phyloP scores from a whole-genome alignment of 306 rosid genomes.

The Inga oerstediana region DNA sequence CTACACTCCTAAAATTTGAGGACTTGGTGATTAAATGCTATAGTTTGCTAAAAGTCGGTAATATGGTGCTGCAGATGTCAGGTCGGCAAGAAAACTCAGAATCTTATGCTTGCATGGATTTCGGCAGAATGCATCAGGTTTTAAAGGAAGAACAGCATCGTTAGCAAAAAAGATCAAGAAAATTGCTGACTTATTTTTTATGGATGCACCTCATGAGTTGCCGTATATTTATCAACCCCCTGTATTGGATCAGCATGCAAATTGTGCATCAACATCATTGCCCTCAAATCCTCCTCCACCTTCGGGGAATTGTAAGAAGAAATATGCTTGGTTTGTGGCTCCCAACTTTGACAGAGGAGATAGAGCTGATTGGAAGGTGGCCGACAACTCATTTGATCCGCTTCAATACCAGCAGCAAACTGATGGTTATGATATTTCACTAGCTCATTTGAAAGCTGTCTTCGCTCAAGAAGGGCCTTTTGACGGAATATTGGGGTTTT shows the following conservation, averaged over 20 bases:
- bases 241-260: slow-evolving; percentile 1
- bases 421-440: slow-evolving; percentile 64
- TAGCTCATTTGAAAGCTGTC: slow-evolving; percentile 56
- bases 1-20: slow-evolving; percentile 20
- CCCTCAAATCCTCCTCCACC: slow-evolving; percentile 57
- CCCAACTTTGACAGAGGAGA: slow-evolving; percentile 41
- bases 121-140: slow-evolving; percentile 87
- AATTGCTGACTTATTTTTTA: slow-evolving; percentile 66
- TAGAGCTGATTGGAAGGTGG: slow-evolving; percentile 61
- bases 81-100: slow-evolving; percentile 65
- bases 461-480: slow-evolving; percentile 73
- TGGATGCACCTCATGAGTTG: slow-evolving; percentile 86
- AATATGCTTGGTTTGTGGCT: slow-evolving; percentile 80
- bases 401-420: slow-evolving; percentile 83
- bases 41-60: slow-evolving; percentile 21
- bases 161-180: slow-evolving; percentile 79
- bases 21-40: slow-evolving; percentile 7
- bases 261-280: slow-evolving; percentile 37
- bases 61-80: slow-evolving; percentile 51
- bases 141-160: slow-evolving; percentile 90
- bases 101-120: slow-evolving; percentile 93
- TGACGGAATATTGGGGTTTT: slow-evolving; percentile 86
- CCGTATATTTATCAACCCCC: slow-evolving; percentile 79
- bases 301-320: slow-evolving; percentile 64
- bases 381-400: slow-evolving; percentile 73